These are phyloP conservation scores for Amanita rubescens DNA, from an alignment of 768 basidiomycete genomes.

Conservation along the genomic window DNA sequence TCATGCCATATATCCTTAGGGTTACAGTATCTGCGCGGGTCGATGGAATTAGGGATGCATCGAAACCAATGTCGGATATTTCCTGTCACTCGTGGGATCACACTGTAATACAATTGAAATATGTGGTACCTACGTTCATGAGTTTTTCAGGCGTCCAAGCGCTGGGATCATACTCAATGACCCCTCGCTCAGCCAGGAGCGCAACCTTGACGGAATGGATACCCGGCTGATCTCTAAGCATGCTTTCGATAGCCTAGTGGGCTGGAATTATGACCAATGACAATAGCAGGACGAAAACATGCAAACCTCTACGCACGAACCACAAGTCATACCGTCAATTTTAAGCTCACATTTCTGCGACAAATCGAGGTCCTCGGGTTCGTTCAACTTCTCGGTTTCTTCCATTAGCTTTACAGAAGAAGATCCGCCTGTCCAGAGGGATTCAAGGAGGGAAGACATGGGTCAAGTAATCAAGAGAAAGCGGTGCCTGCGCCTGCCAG, in stretches of 20 bases:
- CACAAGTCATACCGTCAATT: conserved; percentile 89
- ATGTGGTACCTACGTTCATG: conserved; percentile 45
- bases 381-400: conserved; percentile 15
- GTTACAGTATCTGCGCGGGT: conserved; percentile 59
- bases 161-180: conserved; percentile 81
- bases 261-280: background rate
- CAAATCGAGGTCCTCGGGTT: conserved; percentile 13
- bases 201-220: conserved; percentile 91
- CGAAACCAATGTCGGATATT: conserved; percentile 91
- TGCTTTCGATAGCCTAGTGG: conserved; percentile 81
- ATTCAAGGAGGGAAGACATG: conserved; percentile 7
- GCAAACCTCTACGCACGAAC: conserved; percentile 79
- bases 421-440: conserved; percentile 1
- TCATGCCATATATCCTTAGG: conserved; percentile 88
- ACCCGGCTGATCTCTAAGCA: conserved; percentile 79
- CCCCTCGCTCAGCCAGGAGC: conserved; percentile 88
- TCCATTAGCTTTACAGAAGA: conserved; percentile 13
- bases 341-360: conserved; percentile 65
- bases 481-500: no score
- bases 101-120: background rate
- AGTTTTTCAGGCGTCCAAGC: conserved; percentile 81
- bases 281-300: background rate
- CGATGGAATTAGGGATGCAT: conserved; percentile 69
- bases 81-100: conserved; percentile 43
- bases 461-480: background rate